Percentiles rank a stretch among this genome's conserved stretches.
These are phyloP conservation scores for Alliaria petiolata DNA, from an alignment of 345 rosid genomes.

Conservation along the genomic window DNA sequence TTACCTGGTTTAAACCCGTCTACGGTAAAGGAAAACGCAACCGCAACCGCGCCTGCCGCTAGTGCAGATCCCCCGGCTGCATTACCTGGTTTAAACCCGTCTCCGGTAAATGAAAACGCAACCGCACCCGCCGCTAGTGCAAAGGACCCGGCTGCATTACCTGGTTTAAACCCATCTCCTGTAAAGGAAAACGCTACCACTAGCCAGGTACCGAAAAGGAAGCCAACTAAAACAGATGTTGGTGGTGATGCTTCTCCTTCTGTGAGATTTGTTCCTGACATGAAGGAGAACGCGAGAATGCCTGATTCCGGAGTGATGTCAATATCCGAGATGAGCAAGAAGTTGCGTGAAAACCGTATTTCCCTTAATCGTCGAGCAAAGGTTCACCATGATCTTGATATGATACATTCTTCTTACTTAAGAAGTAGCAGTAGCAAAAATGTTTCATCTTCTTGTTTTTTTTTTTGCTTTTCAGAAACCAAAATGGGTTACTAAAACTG, in stretches of 20 bases:
- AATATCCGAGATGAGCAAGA: conserved; percentile 65
- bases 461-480: conserved; percentile 46
- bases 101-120: conserved; percentile 11
- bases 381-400: conserved; percentile 20
- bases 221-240: neutral
- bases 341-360: conserved; percentile 50
- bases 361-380: conserved; percentile 46
- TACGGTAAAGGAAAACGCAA: neutral
- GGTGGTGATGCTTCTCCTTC: conserved; percentile 12
- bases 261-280: conserved; percentile 25
- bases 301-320: conserved; percentile 46
- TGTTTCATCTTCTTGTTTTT: conserved; percentile 18
- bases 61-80: neutral
- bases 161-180: neutral
- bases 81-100: neutral
- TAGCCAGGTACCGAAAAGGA: conserved; percentile 5
- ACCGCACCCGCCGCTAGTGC: conserved; percentile 13
- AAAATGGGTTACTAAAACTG: conserved; percentile 66
- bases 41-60: neutral
- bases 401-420: neutral
- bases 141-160: neutral
- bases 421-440: neutral
- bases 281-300: conserved; percentile 28
- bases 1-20: neutral
- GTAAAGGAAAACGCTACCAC: conserved; percentile 18